phyloP scores from a whole-genome alignment of 176 grass and related monocot species.

The Ensete ventricosum region DNA sequence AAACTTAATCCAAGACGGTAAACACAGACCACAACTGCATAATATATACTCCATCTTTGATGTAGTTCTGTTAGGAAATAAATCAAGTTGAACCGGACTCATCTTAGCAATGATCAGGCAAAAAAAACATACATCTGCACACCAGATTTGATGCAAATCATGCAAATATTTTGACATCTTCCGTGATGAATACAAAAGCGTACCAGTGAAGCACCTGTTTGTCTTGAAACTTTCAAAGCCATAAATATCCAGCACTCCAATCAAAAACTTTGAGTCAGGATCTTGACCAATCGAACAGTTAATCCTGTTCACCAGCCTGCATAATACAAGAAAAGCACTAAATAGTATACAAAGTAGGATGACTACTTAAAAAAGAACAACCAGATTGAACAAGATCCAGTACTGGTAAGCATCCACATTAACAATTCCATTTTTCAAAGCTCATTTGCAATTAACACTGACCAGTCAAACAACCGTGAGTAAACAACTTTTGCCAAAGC shows the following conservation, averaged over 20 bases:
- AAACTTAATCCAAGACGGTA: too few relatives aligned
- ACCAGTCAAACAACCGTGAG: conserved; percentile 94
- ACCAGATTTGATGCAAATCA: not conserved
- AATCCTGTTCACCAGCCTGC: conserved; percentile 93
- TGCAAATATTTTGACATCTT: conserved; percentile 16
- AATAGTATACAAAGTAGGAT: not conserved
- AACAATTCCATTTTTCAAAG: not conserved
- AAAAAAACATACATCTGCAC: not conserved
- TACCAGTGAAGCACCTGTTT: conserved; percentile 98
- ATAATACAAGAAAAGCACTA: conserved; percentile 9
- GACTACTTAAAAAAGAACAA: not conserved
- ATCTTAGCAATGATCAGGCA: not conserved
- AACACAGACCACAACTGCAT: not conserved
- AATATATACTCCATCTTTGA: not conserved
- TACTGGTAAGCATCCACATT: not conserved
- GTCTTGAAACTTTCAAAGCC: conserved; percentile 99
- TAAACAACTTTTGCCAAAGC: conserved; percentile 91
- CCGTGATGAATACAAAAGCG: conserved; percentile 50
- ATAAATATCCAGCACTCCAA: conserved; percentile 98
- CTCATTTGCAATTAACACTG: conserved; percentile 14
- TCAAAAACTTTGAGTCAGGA: conserved; percentile 75
- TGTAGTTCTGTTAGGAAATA: not conserved
- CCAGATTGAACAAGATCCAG: not conserved
- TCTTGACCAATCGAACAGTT: conserved; percentile 97
- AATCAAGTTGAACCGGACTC: not conserved